A percentile compares a stretch with the other conserved stretches of the same genome.
phyloP scores from a whole-genome alignment of 371 early-diverging fungal genomes.

The Thermomucor indicae-seudaticae region DNA sequence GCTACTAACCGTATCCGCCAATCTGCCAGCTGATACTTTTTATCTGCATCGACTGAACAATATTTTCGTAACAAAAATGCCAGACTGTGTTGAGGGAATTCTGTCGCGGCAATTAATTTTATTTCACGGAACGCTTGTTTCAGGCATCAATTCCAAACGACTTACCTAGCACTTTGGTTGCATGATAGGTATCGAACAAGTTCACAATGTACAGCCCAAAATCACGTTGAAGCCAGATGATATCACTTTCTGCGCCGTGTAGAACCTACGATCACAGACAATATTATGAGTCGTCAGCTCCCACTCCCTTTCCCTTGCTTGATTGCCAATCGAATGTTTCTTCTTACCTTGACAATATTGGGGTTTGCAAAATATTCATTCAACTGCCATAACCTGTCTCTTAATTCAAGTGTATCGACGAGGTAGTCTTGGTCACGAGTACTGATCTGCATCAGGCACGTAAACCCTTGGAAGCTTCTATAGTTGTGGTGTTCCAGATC shows the following conservation, averaged over 20 bases:
- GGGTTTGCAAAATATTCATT: conserved; percentile 90
- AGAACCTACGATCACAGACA: no score
- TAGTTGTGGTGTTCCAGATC: conserved; percentile 96
- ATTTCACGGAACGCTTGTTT: neutral
- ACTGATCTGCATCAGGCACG: conserved; percentile 92
- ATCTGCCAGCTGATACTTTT: conserved; percentile 94
- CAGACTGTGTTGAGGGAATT: conserved; percentile 70
- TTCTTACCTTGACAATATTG: conserved; percentile 78
- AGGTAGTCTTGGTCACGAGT: conserved; percentile 88
- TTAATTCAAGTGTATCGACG: conserved; percentile 86
- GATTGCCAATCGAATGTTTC: neutral
- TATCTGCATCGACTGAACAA: conserved; percentile 83
- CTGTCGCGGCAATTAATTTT: conserved; percentile 7
- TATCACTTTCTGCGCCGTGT: conserved; percentile 95
- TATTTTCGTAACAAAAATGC: conserved; percentile 80
- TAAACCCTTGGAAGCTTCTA: conserved; percentile 92
- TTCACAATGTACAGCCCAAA: conserved; percentile 95
- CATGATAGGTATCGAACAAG: conserved; percentile 95
- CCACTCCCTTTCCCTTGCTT: neutral
- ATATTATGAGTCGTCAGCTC: neutral
- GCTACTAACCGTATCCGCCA: conserved; percentile 96
- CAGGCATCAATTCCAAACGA: neutral
- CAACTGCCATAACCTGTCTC: conserved; percentile 68
- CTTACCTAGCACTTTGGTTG: conserved; percentile 73
- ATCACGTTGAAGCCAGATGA: conserved; percentile 97